Evolutionary conservation across 352 stramenopile genomes (phyloP).

Genomic region (Phytophthora podocarpi): DNA sequence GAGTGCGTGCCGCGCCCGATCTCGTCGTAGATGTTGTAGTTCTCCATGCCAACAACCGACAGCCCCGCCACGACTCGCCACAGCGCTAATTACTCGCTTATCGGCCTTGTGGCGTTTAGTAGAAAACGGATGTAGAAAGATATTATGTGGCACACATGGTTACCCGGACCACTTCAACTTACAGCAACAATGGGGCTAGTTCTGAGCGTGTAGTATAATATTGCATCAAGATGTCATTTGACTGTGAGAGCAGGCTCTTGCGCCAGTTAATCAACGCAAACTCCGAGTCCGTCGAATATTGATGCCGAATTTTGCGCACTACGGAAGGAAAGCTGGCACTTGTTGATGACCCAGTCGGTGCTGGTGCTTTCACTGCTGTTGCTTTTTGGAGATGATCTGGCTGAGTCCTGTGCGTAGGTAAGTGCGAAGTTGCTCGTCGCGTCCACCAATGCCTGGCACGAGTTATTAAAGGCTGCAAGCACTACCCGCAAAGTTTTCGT

Average conservation of each 20-base stretch:
- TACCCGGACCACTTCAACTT: too few species aligned
- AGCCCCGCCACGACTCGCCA: not conserved
- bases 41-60: slow-evolving; percentile 74
- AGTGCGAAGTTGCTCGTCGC: slow-evolving; percentile 27
- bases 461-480: not conserved
- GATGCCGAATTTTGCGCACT: slow-evolving; percentile 27
- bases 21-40: slow-evolving; percentile 96
- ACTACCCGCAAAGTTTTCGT: slow-evolving; percentile 16
- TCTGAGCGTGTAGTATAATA: slow-evolving; percentile 29
- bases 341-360: not conserved
- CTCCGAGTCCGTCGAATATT: slow-evolving; percentile 12
- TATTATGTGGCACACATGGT: slow-evolving; percentile 34
- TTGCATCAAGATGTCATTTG: slow-evolving; percentile 27
- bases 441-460: slow-evolving; percentile 20
- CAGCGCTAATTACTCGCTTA: not conserved
- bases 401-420: slow-evolving; percentile 23
- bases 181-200: too few species aligned
- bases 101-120: not conserved
- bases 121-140: slow-evolving; percentile 23
- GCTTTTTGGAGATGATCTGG: slow-evolving; percentile 18
- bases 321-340: slow-evolving; percentile 19
- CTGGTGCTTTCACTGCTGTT: not conserved
- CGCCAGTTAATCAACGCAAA: slow-evolving; percentile 33
- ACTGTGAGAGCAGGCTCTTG: slow-evolving; percentile 24
- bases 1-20: slow-evolving; percentile 91